Conservation (phyloP, 306 rosid species). For the Malus fusca region DNA sequence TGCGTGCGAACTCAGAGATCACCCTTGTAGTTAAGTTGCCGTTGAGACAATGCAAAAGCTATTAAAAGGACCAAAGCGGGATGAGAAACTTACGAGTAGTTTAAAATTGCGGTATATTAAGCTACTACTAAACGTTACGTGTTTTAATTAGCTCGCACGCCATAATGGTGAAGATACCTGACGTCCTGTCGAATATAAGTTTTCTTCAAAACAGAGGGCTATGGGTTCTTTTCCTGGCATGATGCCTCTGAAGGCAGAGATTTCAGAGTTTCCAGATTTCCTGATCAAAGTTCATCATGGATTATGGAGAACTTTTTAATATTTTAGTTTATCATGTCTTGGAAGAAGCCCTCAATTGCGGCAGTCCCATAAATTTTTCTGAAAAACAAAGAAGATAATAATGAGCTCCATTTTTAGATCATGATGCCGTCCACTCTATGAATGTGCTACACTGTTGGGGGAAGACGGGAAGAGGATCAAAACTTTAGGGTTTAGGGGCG, state of each 20-base stretch:
- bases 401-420: not conserved
- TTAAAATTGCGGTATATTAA: not conserved
- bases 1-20: not conserved
- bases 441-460: not conserved
- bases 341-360: not conserved
- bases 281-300: not conserved
- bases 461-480: not conserved
- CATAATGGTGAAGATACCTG: too few species aligned
- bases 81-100: not conserved
- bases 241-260: too few species aligned
- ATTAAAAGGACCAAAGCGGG: not conserved
- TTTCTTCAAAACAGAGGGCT: not conserved
- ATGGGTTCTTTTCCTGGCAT: not conserved
- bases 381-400: not conserved
- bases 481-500: not conserved
- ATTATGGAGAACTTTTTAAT: not conserved
- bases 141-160: too few species aligned
- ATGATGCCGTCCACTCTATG: not conserved
- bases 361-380: not conserved
- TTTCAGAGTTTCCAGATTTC: not conserved
- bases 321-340: not conserved
- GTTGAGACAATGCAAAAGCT: not conserved
- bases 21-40: not conserved
- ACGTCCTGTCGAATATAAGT: not conserved
- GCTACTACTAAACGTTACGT: too few species aligned